Evolutionary conservation across 2,329 filamentous ascomycete genomes (phyloP), one percentile per base, ranked within the genome.

Genomic region (Talaromyces sp.): DNA sequence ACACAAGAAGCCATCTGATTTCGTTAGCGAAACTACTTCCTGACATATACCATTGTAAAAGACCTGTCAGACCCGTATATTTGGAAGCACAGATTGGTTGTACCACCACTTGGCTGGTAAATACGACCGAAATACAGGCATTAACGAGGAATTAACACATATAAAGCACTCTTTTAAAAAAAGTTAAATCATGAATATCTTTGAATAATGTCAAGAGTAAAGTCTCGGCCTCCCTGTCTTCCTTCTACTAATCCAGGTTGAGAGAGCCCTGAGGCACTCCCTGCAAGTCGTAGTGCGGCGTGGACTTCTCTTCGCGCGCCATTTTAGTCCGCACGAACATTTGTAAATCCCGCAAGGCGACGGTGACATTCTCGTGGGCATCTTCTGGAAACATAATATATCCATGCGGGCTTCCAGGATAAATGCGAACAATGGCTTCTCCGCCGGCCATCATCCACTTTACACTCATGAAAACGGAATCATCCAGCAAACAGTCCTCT

Each of bases 401-500:
- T 0, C 79, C 82, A 74, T 86, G 84, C 22, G 81, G 77, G 13
- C 78, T 81, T 0, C 83, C 83, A 11, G 78, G 78, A 67, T 80
- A 83, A 36, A 85, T 75, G 71, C 82, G 84, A 4, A 85, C 71
- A 2, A 83, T 71, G 1, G 77, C 77, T 70, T 83, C 80, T 15
- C 75, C 78, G 1, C 81, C 81, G 65, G 72, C 76, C 72, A 81
- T 80, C 67, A 72, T 67, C 83, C 83, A 85, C 71, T 83, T 84
- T 13, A 76, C 73, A 6, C 77, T 76, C 83, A 86, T 85, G 42
- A 81, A 72, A 57, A 83, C 71, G 25, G 74, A 81, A 64, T 83
- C 81, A 65, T 83, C 81, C 1, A 85, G 65, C 61, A 85, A 64
- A 13, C 77, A 77, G 69, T 86, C 84, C 62, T 82, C 77, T 5